A percentile compares a stretch with the other conserved stretches of the same genome.
Evolutionary conservation across 208 protist species (phyloP).

Genomic region (Sergeia podlipaevii): DNA sequence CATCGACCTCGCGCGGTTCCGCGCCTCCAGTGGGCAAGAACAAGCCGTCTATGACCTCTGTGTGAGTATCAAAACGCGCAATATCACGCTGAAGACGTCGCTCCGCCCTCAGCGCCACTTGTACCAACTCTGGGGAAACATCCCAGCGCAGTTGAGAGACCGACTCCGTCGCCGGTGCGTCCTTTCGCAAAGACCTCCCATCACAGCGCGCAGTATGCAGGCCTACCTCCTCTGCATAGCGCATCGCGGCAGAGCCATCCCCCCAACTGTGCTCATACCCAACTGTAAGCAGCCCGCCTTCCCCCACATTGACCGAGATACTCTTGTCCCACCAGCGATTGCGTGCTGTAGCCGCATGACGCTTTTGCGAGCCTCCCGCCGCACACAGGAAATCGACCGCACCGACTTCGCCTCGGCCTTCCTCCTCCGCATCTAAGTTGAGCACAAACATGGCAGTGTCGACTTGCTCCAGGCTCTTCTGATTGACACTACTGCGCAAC

Average conservation of each 20-base stretch:
- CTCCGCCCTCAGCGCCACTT: conserved; percentile 20
- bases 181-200: conserved; percentile 17
- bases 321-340: conserved; percentile 92
- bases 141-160: conserved; percentile 49
- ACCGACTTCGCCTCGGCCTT: too few species aligned
- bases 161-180: conserved; percentile 18
- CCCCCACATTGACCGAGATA: conserved; percentile 63
- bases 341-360: conserved; percentile 21
- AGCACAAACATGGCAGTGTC: conserved; percentile 85
- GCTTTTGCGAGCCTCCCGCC: conserved; percentile 17
- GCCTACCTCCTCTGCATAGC: conserved; percentile 73
- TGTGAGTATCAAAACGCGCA: conserved; percentile 42
- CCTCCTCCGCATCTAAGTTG: conserved; percentile 61
- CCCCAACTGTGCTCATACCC: conserved; percentile 82
- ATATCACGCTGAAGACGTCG: conserved; percentile 25
- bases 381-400: conserved; percentile 31
- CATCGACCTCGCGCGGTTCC: not conserved
- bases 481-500: conserved; percentile 51
- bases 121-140: conserved; percentile 34
- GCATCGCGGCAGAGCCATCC: conserved; percentile 55
- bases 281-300: conserved; percentile 46
- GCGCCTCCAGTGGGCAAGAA: not conserved
- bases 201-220: conserved; percentile 24
- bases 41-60: conserved; percentile 26
- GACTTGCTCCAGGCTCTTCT: conserved; percentile 49